phyloP scores from a whole-genome alignment of 495 filamentous ascomycete genomes.

The Penicillium riverlandense region DNA sequence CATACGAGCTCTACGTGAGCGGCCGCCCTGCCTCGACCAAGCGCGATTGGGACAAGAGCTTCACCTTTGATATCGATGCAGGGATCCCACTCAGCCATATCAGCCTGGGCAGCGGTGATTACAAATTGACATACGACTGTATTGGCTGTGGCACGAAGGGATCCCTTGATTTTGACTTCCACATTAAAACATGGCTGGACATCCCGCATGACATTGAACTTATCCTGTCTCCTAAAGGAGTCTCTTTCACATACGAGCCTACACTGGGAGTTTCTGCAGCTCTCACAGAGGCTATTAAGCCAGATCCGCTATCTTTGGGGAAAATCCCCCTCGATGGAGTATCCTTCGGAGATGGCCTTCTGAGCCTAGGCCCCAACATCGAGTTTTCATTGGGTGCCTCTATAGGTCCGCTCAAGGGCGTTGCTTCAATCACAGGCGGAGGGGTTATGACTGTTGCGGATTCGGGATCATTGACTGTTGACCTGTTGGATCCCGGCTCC shows the following conservation, averaged over 20 bases:
- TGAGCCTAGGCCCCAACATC: slow-evolving; percentile 29
- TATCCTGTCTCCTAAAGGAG: slow-evolving; percentile 18
- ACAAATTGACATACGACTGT: slow-evolving; percentile 15
- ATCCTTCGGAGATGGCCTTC: slow-evolving; percentile 18
- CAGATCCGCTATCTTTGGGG: slow-evolving; percentile 14
- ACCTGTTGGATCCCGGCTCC: slow-evolving; percentile 18
- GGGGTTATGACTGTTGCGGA: slow-evolving; percentile 14
- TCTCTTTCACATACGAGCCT: slow-evolving; percentile 18
- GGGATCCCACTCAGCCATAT: slow-evolving; percentile 13
- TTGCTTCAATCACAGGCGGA: slow-evolving; percentile 17
- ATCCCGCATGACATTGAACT: slow-evolving; percentile 19
- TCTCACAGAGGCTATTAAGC: slow-evolving; percentile 10
- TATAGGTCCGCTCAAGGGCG: slow-evolving; percentile 18
- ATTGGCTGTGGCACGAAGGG: slow-evolving; percentile 23
- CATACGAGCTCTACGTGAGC: slow-evolving; percentile 27
- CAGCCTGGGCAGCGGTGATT: slow-evolving; percentile 2
- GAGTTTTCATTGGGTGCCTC: slow-evolving; percentile 19
- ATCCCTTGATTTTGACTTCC: slow-evolving; percentile 26
- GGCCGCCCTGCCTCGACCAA: slow-evolving; percentile 2
- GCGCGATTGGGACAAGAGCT: slow-evolving; percentile 19
- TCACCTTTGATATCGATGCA: slow-evolving; percentile 21
- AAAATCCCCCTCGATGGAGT: slow-evolving; percentile 26
- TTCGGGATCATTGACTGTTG: slow-evolving; percentile 20
- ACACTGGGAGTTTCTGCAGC: slow-evolving; percentile 17
- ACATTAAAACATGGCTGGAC: slow-evolving; percentile 15